Evolutionary conservation across 1,284 basidiomycete genomes (phyloP).

Genomic region (Takashimella koratensis): DNA sequence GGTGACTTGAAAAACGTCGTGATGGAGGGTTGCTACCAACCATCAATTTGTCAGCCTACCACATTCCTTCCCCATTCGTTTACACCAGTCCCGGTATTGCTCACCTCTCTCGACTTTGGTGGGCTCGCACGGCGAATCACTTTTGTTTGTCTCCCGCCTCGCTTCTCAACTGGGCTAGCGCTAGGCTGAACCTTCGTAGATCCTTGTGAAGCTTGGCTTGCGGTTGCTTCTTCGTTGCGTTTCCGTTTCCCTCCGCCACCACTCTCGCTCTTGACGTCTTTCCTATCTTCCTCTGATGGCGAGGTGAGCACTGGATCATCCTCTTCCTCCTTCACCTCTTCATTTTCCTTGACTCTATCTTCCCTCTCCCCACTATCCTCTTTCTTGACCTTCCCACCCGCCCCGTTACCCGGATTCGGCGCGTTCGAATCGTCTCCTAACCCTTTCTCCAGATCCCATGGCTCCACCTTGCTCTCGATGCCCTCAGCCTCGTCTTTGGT

Average conservation of each 20-base stretch:
- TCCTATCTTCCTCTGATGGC: no score
- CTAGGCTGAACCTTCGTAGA: no score
- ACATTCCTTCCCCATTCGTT: no score
- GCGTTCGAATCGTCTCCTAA: constrained; percentile 40
- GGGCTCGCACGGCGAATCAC: constrained; percentile 17
- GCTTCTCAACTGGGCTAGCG: constrained; percentile 2
- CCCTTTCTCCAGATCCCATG: constrained; percentile 14
- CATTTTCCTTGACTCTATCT: not conserved
- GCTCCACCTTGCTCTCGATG: not conserved
- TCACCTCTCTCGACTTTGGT: constrained; percentile 12
- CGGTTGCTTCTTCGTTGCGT: constrained; percentile 4
- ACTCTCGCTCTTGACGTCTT: not conserved
- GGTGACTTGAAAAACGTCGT: constrained; percentile 40
- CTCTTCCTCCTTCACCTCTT: constrained; percentile 2
- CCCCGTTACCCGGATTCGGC: constrained; percentile 10
- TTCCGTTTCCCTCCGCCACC: not conserved
- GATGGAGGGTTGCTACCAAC: constrained; percentile 36
- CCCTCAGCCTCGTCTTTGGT: not conserved
- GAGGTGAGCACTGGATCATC: no score
- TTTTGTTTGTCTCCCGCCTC: constrained; percentile 35
- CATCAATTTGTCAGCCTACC: no score
- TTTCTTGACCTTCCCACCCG: not conserved
- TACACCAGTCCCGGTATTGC: constrained; percentile 22
- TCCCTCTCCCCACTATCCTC: not conserved
- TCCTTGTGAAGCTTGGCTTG: no score